Evolutionary conservation across 2,329 filamentous ascomycete genomes (phyloP), one percentile per base, ranked within the genome.

Genomic region (Aspergillus pseudoterreus): DNA sequence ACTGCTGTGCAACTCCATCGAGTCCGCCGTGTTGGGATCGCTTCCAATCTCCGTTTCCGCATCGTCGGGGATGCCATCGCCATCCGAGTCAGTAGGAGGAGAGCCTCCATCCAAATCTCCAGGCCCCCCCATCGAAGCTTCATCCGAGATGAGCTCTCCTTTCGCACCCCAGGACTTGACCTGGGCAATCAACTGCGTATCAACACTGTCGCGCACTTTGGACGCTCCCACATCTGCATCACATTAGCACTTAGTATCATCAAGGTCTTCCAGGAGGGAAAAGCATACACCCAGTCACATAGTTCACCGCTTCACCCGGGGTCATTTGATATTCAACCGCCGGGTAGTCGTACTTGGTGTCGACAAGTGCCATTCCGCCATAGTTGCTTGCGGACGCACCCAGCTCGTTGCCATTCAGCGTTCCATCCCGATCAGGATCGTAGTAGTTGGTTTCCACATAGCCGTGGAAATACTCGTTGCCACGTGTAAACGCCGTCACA

Each of bases 381-480:
- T 56, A 58, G 44, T 43, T 58, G 5, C 43, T 24, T 1, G 54
- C 43, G 4, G 45, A 46, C 12, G 22, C 49, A n/a, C 54, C 56
- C 3, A 56, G 47, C 15, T 47, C 46, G 6, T 12, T 49, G 2
- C 80, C 79, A 50, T 80, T 74, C 21, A 82, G 70, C 2, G 59
- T 62, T 6, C 80, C 79, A 54, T 82, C 71, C 15, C 71, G 70
- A 61, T 80, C 69, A 2, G 71, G 67, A 58, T 82, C 80, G 54
- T 78, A 76, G 55, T 75, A 81, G 61, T 82, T 82, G 32, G 73
- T 69, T 43, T 75, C 69, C 11, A 80, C 78, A 42, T 79, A 82
- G 14, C 74, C 79, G 38, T 78, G 76, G 66, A 81, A 82, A 45
- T 78, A 76, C 2, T 63, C 69, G 50, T 81, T 81, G n/a, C 80